Evolutionary conservation across 257 asterid genomes (phyloP), one percentile per base, ranked within the genome.

Genomic region (Przewalskia tangutica): DNA sequence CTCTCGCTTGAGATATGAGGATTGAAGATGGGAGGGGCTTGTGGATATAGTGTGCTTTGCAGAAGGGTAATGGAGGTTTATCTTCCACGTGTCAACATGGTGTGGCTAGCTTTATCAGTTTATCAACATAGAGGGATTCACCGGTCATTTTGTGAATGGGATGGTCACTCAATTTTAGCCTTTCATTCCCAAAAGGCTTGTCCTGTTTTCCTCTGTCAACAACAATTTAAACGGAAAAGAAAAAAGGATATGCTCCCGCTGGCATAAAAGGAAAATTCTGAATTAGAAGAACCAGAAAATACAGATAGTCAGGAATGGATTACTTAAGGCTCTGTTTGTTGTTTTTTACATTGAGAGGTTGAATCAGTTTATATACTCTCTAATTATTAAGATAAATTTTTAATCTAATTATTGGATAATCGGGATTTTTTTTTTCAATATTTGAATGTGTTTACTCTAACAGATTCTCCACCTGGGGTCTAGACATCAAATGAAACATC

Each of bases 1-100:
- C 11, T 7, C 11, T 23, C 78, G 65, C 44, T 42, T 32, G 62
- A 56, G 34, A 48, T 17, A 20, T 20, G 77, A 40, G 44, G 64
- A 1, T 14, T 16, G 14, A 55, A 9, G 18, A 78, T 55, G 60
- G 17, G 78, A 18, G 23, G 79, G 85, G 89, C 88, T 83, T 84
- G 92, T 84, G 90, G 92, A 87, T 87, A 86, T 86, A 88, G 91
- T 82, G 92, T 90, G 92, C 80, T 56, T 10, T 2, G 64, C 42
- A 54, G 38, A 64, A 48, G 53, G 73, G 63, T 17, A 7, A 51
- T n/a, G 32, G 62, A 14, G 7, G 84, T 42, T 75, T 84, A 80
- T 84, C 82, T 71, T 67, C 84, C 83, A 86, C 83, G 83, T 82
- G 84, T 66, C 87, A 70, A 48, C 44, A 59, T 32, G 7, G 44